phyloP scores from a whole-genome alignment of 768 basidiomycete species.

The Sporobolomyces pararoseus region DNA sequence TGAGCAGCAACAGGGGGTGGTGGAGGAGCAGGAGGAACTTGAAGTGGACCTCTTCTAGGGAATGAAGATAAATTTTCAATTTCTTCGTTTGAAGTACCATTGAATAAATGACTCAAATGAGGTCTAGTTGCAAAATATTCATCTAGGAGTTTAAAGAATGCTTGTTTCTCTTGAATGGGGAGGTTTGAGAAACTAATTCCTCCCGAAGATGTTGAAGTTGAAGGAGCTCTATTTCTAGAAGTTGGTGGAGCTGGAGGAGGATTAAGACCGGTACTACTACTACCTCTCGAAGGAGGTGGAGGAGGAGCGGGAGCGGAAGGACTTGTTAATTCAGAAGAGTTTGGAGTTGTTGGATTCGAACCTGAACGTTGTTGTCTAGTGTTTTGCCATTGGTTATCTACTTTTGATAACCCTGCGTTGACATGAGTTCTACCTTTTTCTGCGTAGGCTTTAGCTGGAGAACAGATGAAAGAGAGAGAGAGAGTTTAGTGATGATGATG shows the following conservation, averaged over 20 bases:
- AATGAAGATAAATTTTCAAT: conserved; percentile 21
- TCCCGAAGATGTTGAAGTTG: too few species aligned
- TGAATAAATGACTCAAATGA: conserved; percentile 1
- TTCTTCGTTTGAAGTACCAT: not conserved
- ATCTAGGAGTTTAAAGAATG: conserved; percentile 38
- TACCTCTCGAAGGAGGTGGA: not conserved
- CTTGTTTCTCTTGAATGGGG: conserved; percentile 16
- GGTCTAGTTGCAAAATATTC: conserved; percentile 26
- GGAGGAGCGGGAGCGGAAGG: not conserved
- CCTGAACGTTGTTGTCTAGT: not conserved
- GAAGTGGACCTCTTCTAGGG: not conserved
- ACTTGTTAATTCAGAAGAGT: not conserved
- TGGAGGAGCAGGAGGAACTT: not conserved
- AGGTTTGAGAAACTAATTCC: conserved; percentile 1
- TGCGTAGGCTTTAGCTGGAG: conserved; percentile 18
- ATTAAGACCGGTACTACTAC: not conserved
- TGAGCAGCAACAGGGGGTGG: not conserved
- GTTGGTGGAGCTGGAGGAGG: not conserved
- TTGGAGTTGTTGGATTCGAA: not conserved
- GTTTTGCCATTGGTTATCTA: conserved; percentile 15
- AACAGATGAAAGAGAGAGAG: not conserved
- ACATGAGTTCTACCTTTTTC: conserved; percentile 19
- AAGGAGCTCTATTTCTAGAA: not conserved
- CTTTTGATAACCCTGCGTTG: conserved; percentile 8
- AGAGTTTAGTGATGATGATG: not conserved